These are phyloP conservation scores for Vairimorpha necatrix DNA, from an alignment of 371 early-diverging fungal species.

Conservation along the genomic window DNA sequence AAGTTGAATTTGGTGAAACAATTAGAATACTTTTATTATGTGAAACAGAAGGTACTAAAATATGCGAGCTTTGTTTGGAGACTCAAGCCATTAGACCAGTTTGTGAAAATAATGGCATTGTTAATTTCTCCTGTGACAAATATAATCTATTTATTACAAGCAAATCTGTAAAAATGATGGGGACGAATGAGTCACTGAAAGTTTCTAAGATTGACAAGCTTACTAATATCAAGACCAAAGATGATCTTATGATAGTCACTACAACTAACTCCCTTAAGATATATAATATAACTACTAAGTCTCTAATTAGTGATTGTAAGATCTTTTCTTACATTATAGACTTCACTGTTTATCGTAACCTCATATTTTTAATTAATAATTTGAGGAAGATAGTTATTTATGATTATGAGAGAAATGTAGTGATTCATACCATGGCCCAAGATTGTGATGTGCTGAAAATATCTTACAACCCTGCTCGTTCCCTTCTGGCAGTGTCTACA, in stretches of 20 bases:
- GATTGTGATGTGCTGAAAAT: slow-evolving; percentile 4
- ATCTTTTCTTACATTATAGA: slow-evolving; percentile 9
- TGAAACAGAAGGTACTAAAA: neutral
- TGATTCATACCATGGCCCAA: slow-evolving; percentile 18
- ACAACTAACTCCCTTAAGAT: slow-evolving; percentile 23
- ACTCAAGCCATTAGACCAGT: neutral
- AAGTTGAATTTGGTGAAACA: slow-evolving; percentile 11
- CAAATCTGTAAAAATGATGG: neutral
- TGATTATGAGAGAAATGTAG: slow-evolving; percentile 4
- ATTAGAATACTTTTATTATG: neutral
- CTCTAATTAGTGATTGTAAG: neutral
- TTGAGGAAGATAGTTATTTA: slow-evolving; percentile 12
- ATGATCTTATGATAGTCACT: neutral
- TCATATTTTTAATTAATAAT: slow-evolving; percentile 19
- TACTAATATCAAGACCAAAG: neutral
- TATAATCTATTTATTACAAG: neutral
- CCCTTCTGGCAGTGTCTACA: slow-evolving; percentile 15
- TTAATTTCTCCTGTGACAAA: neutral
- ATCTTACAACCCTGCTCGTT: neutral
- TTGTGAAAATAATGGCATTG: neutral
- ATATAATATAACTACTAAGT: slow-evolving; percentile 3
- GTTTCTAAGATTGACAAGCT: neutral
- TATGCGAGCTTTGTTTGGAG: neutral
- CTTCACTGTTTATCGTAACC: neutral
- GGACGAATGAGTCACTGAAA: neutral